These are phyloP conservation scores for Noccaea caerulescens DNA, from an alignment of 345 rosid species.

Conservation along the genomic window DNA sequence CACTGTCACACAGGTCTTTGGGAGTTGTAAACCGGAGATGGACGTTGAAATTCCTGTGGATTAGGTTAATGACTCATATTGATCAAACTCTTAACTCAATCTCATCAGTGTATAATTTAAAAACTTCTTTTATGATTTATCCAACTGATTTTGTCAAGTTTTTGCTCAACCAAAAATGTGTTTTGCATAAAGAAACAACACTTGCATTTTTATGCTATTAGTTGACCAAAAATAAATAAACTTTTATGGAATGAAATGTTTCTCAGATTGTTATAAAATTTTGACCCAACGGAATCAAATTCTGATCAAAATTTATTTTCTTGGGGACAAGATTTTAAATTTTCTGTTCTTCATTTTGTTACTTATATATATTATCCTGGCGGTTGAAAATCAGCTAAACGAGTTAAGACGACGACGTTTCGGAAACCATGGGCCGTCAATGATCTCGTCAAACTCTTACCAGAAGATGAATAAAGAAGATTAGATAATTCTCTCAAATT, in stretches of 20 bases:
- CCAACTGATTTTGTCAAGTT: too few species aligned
- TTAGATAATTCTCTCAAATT: slow-evolving; percentile 29
- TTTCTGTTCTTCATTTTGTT: too few species aligned
- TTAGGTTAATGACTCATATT: slow-evolving; percentile 33
- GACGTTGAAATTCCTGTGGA: slow-evolving; percentile 88
- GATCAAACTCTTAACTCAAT: slow-evolving; percentile 3
- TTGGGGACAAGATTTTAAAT: too few species aligned
- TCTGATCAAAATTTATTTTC: neutral
- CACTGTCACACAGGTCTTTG: slow-evolving; percentile 64
- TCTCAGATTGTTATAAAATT: too few species aligned
- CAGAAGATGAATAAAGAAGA: slow-evolving; percentile 8
- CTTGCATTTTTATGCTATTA: too few species aligned
- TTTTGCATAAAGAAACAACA: too few species aligned
- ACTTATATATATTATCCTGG: neutral
- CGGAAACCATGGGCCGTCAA: slow-evolving; percentile 30
- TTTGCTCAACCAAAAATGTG: too few species aligned
- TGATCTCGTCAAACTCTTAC: slow-evolving; percentile 33
- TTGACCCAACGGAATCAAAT: neutral
- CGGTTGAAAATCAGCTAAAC: neutral
- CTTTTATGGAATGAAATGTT: too few species aligned
- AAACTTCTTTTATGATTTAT: too few species aligned
- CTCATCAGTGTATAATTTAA: slow-evolving; percentile 10
- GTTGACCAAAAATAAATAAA: too few species aligned
- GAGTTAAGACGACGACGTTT: slow-evolving; percentile 22
- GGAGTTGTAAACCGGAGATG: slow-evolving; percentile 64